Evolutionary conservation across 768 basidiomycete genomes (phyloP).

Genomic region (Lentinula raphanica): DNA sequence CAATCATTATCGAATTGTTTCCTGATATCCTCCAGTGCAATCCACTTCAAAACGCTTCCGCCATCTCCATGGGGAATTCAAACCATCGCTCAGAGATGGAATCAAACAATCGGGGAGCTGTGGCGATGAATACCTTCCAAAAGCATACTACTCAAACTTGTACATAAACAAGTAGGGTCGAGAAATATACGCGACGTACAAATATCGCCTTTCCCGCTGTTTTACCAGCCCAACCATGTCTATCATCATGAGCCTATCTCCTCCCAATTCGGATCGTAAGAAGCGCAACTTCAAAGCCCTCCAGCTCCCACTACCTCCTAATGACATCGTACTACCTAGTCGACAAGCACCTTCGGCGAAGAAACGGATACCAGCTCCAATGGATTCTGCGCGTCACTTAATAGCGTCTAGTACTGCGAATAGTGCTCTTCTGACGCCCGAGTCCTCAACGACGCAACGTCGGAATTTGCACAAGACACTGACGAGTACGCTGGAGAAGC

Average conservation of each 20-base stretch:
- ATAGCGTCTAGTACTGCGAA: not conserved
- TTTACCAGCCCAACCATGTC: not conserved
- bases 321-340: not conserved
- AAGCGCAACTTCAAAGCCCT: conserved; percentile 6
- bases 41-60: too few species aligned
- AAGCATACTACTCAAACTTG: not conserved
- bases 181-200: not conserved
- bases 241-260: not conserved
- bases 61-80: not conserved
- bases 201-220: not conserved
- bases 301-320: conserved; percentile 2
- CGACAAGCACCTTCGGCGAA: not conserved
- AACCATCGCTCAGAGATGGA: too few species aligned
- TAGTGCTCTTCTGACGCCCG: conserved; percentile 48
- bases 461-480: conserved; percentile 76
- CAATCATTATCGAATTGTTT: too few species aligned
- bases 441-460: conserved; percentile 49
- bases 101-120: not conserved
- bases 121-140: not conserved
- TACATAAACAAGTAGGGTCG: not conserved
- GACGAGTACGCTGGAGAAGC: conserved; percentile 76
- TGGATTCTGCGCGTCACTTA: not conserved
- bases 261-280: not conserved
- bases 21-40: too few species aligned
- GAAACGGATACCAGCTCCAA: not conserved